Conservation (phyloP, 208 protist genomes). For the Leishmania lainsoni region DNA sequence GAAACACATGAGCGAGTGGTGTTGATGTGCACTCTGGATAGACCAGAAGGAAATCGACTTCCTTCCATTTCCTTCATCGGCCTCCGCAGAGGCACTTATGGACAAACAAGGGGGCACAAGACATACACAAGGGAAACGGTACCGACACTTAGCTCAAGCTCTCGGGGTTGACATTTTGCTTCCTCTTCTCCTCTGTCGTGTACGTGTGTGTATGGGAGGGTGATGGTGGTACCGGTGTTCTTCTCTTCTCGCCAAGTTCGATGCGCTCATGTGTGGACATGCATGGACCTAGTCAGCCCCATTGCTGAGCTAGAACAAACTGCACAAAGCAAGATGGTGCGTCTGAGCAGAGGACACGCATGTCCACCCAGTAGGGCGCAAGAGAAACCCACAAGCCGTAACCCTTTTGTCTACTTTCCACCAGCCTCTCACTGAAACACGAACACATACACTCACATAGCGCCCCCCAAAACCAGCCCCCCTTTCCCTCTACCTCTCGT, state of each 20-base stretch:
- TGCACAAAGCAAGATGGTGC: background rate
- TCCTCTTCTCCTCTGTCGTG: background rate
- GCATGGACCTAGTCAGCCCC: background rate
- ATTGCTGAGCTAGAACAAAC: background rate
- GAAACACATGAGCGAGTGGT: background rate
- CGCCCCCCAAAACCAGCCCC: too few relatives aligned
- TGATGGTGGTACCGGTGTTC: background rate
- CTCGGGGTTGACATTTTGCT: background rate
- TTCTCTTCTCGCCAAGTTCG: background rate
- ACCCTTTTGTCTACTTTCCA: background rate
- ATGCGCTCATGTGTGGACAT: background rate
- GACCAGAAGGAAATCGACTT: background rate
- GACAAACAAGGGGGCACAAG: background rate
- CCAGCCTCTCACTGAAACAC: background rate
- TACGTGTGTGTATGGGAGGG: background rate
- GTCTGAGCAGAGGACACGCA: background rate
- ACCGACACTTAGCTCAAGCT: background rate
- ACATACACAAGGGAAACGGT: background rate
- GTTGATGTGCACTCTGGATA: background rate
- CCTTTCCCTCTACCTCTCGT: too few relatives aligned
- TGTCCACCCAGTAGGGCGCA: background rate
- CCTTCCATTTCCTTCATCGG: background rate
- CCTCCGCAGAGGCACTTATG: background rate
- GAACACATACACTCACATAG: background rate
- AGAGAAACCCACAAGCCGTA: background rate